Conservation (phyloP, 2,329 filamentous ascomycete genomes). For the Aspergillus melleus region DNA sequence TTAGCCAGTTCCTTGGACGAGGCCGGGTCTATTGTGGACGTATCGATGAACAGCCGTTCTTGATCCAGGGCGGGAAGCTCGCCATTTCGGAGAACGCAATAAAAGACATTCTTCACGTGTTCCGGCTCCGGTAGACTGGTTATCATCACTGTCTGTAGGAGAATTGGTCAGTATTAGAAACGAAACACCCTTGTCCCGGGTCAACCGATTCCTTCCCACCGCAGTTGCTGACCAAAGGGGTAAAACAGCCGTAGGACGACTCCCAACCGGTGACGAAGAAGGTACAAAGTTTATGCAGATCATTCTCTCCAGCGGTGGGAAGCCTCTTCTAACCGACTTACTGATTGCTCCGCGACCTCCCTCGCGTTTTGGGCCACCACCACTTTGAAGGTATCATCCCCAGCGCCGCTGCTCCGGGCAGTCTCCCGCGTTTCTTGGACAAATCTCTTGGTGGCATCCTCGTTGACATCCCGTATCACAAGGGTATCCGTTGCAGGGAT, state of each 20-base stretch:
- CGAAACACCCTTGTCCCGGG: not conserved
- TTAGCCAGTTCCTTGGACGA: conserved; percentile 78
- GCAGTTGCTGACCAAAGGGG: not conserved
- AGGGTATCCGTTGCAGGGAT: conserved; percentile 63
- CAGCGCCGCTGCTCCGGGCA: conserved; percentile 26
- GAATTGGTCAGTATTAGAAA: conserved; percentile 7
- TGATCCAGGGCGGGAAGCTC: conserved; percentile 52
- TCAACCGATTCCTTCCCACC: not conserved
- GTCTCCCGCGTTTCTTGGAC: conserved; percentile 50
- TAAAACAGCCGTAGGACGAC: not conserved
- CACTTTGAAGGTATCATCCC: conserved; percentile 47
- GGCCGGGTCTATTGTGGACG: conserved; percentile 90
- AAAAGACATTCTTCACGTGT: conserved; percentile 82
- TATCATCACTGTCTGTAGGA: conserved; percentile 74
- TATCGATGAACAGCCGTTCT: conserved; percentile 85
- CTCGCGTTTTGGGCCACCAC: conserved; percentile 58
- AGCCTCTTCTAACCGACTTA: conserved; percentile 44
- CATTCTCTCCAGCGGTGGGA: not conserved
- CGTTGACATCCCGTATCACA: conserved; percentile 66
- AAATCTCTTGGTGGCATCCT: conserved; percentile 57
- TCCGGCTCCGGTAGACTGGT: conserved; percentile 86
- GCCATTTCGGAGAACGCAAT: conserved; percentile 66
- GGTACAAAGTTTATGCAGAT: not conserved
- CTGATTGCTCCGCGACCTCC: conserved; percentile 66
- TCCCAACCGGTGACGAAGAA: not conserved